Conservation (phyloP, 2,329 filamentous ascomycete genomes). For the Lecanicillium sp. region DNA sequence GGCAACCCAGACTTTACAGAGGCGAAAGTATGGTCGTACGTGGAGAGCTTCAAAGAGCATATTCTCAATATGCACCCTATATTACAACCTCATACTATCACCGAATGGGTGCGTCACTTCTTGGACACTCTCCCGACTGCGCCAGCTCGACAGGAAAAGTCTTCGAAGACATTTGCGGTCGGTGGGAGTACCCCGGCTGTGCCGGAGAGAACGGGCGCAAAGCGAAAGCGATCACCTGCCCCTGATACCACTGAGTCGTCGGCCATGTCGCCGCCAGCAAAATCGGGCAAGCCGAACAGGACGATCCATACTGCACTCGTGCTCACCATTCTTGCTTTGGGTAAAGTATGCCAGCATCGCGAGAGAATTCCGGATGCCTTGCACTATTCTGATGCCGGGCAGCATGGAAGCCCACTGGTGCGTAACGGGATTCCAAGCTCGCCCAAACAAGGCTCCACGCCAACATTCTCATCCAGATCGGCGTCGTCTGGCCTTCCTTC, state of each 20-base stretch:
- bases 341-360: constrained; percentile 64
- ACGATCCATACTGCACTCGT: constrained; percentile 77
- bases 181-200: constrained; percentile 10
- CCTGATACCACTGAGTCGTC: constrained; percentile 24
- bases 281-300: constrained; percentile 46
- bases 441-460: constrained; percentile 49
- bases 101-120: constrained; percentile 45
- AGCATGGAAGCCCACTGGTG: constrained; percentile 28
- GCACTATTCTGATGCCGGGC: constrained; percentile 20
- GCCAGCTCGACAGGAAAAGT: constrained; percentile 21
- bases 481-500: constrained; percentile 44
- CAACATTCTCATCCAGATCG: constrained; percentile 33
- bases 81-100: constrained; percentile 44
- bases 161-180: constrained; percentile 24
- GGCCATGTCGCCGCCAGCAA: constrained; percentile 22
- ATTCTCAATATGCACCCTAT: constrained; percentile 61
- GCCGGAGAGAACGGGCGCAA: constrained; percentile 27
- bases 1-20: constrained; percentile 49
- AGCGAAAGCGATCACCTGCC: constrained; percentile 49
- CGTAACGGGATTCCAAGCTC: constrained; percentile 46
- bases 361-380: constrained; percentile 52
- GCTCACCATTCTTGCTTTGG: constrained; percentile 74
- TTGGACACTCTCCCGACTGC: constrained; percentile 36
- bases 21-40: constrained; percentile 42
- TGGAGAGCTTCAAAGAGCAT: constrained; percentile 50